A percentile compares a stretch with the other conserved stretches of the same genome.
Conservation (phyloP, 257 asterid genomes). For the Cruciata laevipes region DNA sequence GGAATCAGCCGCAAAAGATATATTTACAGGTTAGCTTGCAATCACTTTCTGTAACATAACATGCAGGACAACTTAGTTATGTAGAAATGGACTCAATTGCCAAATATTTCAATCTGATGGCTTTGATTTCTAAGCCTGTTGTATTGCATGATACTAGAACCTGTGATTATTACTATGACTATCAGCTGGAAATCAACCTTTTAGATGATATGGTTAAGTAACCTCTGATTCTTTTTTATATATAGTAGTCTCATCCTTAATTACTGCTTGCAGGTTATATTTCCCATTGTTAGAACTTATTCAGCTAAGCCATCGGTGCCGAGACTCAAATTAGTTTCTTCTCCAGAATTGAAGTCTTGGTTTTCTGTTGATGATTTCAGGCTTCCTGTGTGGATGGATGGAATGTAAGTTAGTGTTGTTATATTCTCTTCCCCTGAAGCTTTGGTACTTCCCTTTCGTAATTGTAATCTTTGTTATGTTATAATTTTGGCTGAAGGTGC, state of each 20-base stretch:
- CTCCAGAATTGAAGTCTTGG: slow-evolving; percentile 70
- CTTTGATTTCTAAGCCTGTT: neutral
- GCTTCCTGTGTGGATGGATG: slow-evolving; percentile 92
- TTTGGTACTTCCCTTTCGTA: neutral
- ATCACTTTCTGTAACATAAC: neutral
- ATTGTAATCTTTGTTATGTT: neutral
- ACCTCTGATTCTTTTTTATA: neutral
- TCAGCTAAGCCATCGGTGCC: slow-evolving; percentile 56
- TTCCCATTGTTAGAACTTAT: slow-evolving; percentile 69
- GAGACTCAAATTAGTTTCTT: slow-evolving; percentile 69
- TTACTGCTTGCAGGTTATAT: slow-evolving; percentile 49
- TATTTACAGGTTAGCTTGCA: slow-evolving; percentile 64
- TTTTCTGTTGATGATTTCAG: slow-evolving; percentile 80
- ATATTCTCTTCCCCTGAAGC: neutral
- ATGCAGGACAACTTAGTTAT: neutral
- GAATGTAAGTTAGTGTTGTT: slow-evolving; percentile 56
- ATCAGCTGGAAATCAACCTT: neutral
- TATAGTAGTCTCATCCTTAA: neutral
- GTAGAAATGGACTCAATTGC: too few species aligned
- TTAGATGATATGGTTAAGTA: neutral
- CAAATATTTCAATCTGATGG: neutral
- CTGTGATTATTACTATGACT: neutral
- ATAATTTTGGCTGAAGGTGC: slow-evolving; percentile 50
- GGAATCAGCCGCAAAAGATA: slow-evolving; percentile 83
- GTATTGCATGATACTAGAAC: neutral